Evolutionary conservation across 495 filamentous ascomycete genomes (phyloP).

Genomic region (Evernia prunastri): DNA sequence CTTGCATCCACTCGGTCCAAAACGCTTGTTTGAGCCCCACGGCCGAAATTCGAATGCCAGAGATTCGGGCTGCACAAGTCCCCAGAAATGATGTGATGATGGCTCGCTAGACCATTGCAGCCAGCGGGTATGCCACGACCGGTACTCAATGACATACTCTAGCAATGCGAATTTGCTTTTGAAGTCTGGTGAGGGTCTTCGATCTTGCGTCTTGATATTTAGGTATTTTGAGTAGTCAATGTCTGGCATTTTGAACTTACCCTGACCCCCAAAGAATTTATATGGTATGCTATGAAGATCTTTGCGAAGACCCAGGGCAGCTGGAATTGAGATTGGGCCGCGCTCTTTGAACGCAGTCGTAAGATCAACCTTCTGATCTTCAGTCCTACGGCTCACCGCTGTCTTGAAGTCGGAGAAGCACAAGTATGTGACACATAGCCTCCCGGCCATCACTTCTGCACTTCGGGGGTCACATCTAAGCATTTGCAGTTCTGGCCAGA

Average conservation of each 20-base stretch:
- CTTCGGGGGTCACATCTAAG: background rate
- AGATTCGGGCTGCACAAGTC: slow-evolving; percentile 6
- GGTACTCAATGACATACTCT: slow-evolving; percentile 16
- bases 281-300: background rate
- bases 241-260: background rate
- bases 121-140: slow-evolving; percentile 12
- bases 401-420: background rate
- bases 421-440: background rate
- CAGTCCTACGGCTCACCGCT: background rate
- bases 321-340: slow-evolving; percentile 11
- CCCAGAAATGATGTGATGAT: background rate
- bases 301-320: slow-evolving; percentile 4
- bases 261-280: background rate
- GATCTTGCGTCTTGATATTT: background rate
- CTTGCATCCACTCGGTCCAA: slow-evolving; percentile 12
- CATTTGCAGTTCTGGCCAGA: background rate
- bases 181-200: background rate
- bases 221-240: background rate
- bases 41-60: slow-evolving; percentile 19
- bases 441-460: background rate
- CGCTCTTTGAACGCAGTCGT: slow-evolving; percentile 8
- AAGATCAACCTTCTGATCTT: background rate
- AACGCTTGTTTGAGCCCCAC: slow-evolving; percentile 18
- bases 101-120: background rate
- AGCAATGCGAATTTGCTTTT: slow-evolving; percentile 9